phyloP scores from a whole-genome alignment of 768 basidiomycete species.

The Vararia minispora region DNA sequence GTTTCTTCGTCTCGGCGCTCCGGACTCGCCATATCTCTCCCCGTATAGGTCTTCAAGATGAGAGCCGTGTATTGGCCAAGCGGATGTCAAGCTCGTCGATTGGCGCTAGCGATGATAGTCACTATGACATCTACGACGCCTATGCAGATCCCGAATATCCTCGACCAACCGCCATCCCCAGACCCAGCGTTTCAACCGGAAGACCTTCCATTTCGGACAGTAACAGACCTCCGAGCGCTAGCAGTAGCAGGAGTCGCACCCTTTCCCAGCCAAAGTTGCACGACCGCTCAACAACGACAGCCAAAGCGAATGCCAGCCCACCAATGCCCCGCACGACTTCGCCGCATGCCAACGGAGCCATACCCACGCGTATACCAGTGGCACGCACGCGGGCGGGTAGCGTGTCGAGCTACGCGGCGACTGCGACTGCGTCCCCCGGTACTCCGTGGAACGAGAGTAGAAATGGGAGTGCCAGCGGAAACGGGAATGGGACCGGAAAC shows the following conservation, averaged over 20 bases:
- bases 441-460: slow-evolving; percentile 28
- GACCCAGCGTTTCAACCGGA: slow-evolving; percentile 30
- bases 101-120: slow-evolving; percentile 38
- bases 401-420: slow-evolving; percentile 25
- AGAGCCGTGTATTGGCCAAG: slow-evolving; percentile 67
- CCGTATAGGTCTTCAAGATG: slow-evolving; percentile 59
- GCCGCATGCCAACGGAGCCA: slow-evolving; percentile 26
- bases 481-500: slow-evolving; percentile 12
- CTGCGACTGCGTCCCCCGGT: slow-evolving; percentile 13
- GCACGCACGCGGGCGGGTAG: slow-evolving; percentile 32
- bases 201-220: slow-evolving; percentile 20
- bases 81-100: slow-evolving; percentile 70
- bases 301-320: no score
- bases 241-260: slow-evolving; percentile 29
- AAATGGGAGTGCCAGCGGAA: slow-evolving; percentile 20
- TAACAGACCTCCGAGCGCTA: slow-evolving; percentile 9
- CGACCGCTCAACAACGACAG: slow-evolving; percentile 25
- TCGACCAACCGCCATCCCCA: slow-evolving; percentile 36
- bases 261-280: slow-evolving; percentile 49
- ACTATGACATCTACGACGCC: slow-evolving; percentile 14
- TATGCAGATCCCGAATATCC: slow-evolving; percentile 16
- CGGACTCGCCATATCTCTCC: slow-evolving; percentile 1
- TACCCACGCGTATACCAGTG: slow-evolving; percentile 38
- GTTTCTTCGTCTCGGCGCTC: neutral
- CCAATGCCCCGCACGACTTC: slow-evolving; percentile 13